Evolutionary conservation across 2,329 filamentous ascomycete species (phyloP).

Genomic region (Aphanocladium album): DNA sequence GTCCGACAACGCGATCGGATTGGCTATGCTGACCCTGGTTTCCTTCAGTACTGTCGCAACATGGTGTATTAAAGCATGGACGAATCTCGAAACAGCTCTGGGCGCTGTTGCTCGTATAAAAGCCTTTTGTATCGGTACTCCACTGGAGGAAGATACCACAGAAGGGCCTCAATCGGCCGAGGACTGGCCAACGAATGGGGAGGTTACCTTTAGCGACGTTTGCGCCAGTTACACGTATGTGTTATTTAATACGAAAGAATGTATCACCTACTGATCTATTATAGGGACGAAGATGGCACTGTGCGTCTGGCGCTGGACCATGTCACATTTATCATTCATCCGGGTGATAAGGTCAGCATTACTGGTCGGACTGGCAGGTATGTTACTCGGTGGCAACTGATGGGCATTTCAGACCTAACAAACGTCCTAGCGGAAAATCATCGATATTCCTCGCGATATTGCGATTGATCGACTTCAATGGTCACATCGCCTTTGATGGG

Average conservation of each 20-base stretch:
- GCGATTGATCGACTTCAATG: neutral
- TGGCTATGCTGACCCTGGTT: neutral
- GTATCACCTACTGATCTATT: neutral
- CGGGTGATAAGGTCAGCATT: neutral
- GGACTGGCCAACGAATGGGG: neutral
- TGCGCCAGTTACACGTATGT: slow-evolving; percentile 3
- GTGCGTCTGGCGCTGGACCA: neutral
- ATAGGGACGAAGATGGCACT: neutral
- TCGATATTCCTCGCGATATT: neutral
- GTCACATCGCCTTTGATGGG: slow-evolving; percentile 36
- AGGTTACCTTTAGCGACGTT: neutral
- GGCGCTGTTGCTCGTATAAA: neutral
- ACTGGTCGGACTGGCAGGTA: slow-evolving; percentile 6
- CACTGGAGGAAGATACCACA: neutral
- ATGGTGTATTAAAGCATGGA: neutral
- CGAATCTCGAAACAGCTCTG: neutral
- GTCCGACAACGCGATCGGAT: neutral
- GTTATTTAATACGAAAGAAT: too few relatives aligned
- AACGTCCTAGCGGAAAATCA: slow-evolving; percentile 31
- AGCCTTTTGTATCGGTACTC: neutral
- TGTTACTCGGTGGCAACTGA: neutral
- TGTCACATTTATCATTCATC: neutral
- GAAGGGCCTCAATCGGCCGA: neutral
- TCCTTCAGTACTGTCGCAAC: neutral
- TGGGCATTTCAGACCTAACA: slow-evolving; percentile 25